Evolutionary conservation across 345 rosid species (phyloP), one percentile per base, ranked within the genome.

Genomic region (Citrus reticulata): DNA sequence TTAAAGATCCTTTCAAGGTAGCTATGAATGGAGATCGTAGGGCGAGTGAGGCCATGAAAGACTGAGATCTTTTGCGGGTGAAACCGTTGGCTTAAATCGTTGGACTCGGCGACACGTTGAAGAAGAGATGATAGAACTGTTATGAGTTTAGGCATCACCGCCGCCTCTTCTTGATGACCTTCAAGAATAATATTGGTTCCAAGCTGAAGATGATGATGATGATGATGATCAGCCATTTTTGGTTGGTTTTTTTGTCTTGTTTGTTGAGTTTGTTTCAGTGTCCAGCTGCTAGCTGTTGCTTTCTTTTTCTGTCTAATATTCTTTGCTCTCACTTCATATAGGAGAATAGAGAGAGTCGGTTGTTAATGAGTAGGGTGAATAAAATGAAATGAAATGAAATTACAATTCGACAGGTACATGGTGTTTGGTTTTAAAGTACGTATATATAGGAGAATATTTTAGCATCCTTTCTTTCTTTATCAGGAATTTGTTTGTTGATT

Each of bases 1-100:
- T 85, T 88, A 74, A 89, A 91, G 72, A 90, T 93, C 88, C 97
- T 89, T 64, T 89, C 90, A 1, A 93, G 90, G 62, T 93, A 93
- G 86, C 78, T 88, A 72, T 85, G 87, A 58, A 93, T 77, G 70
- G 97, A 86, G 17, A 93, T 90, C 25, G 84, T 60, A 7, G 97
- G 97, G 77, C 83, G 84, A 1, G 87, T 79, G 22, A 91, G 71
- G 70, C 92, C 93, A 64, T 81, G 89, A 54, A 92, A 92, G 75
- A 83, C 80, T 0, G 91, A 90, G 73, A 86, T 75, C 68, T 74
- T 88, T 84, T 84, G 89, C 5, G 88, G 73, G 74, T 70, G 77
- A 42, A 88, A 60, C 70, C 79, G 83, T 32, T 54, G 73, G 74
- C 66, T 82, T 49, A 82, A 68, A 67, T 84, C 90, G 80, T 92